Base-by-base conservation (phyloP, 208 protist genomes). In the Trichomonas tenax region DNA sequence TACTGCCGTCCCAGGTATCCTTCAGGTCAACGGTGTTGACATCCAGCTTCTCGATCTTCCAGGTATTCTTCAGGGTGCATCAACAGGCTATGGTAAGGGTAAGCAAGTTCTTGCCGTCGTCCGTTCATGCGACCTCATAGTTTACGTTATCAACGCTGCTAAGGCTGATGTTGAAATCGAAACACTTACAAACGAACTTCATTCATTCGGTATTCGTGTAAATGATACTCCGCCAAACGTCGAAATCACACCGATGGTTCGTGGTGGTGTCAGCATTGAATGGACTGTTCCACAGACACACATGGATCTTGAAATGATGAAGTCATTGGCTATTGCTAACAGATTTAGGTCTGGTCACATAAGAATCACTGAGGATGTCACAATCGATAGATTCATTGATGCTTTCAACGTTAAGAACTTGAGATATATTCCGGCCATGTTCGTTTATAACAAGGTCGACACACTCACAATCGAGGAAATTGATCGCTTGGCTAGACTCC, bases 41-140 rank as follows among this genome's bases (percentile, higher is more conserved):
- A 99, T 99, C 96, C 99, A 99, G 97, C 98, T 99, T 96, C 97
- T 99, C n/a, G 99, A 99, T 97, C 96, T 99, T 21, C 99, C 99
- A 26, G 99, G 99, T 97, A 99, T 99, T 96, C 99, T 99, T 97
- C 98, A 99, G 97, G 99, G 99, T 82, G 99, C 99, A 0, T 97
- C 98, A 2, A 98, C 98, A 81, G 99, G 99, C 11, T 99, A 99
- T 93, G 99, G 99, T 38, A 72, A 86, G 44, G 96, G 96, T 36
- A 84, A 51, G 21, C 96, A 97, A 96, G 97, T 97, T 36, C 99
- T 99, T 96, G 98, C 98, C 11, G 99, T 99, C 8, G 99, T 98
- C 0, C 97, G 98, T 38, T 99, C 98, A 23, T 98, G 98, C 9
- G 98, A 99, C 97, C 98, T 99, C 96, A 98, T 99, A 96, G 97